Base-by-base conservation (phyloP, 1,284 basidiomycete species). In the Trichosporon inkin region DNA sequence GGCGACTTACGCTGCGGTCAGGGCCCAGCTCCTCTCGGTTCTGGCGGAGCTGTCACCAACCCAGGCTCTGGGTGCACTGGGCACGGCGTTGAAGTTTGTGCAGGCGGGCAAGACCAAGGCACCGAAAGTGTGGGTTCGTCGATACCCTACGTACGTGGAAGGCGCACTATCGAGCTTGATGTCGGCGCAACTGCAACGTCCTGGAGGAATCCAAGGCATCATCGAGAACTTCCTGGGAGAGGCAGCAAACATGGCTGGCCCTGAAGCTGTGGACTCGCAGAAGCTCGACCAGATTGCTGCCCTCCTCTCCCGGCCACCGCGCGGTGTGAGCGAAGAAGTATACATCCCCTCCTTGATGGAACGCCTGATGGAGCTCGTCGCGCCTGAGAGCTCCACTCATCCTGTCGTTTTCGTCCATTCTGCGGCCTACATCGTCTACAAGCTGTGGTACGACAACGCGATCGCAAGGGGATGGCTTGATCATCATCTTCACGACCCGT, bases 401-500 rank as follows among this genome's bases (percentile, higher is more conserved):
- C 65, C 64, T 11, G 22, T 61, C n/a, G 58, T 67, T 6, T 72
- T 71, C 61, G 64, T 67, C 34, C 68, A 68, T 54, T 66, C 72
- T 2, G 70, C 71, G 6, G 67, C 68, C 24, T 72, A 69, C 40
- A 63, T 66, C 40, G 63, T 74, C 14, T 61, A 67, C 34, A 61
- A 63, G 20, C 66, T 72, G 14, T 70, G 68, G 67, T 53, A 62
- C 19, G 61, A 63, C 24, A 57, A 55, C 17, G 59, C 64, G 5
- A 41, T 65, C 20, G 65, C 66, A 5, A 57, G 38, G 8, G 84
- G 11, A 67, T 82, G 13, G 73, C 80, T 22, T 67, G 77, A 40
- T 66, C 86, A 16, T 82, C 86, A 64, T 35, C 55, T 58, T 36
- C 75, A 58, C 66, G 68, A 59, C 13, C 67, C 35, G 38, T 71